phyloP scores from a whole-genome alignment of 73 alveolate species.

The Paramecium tetraurelia region DNA sequence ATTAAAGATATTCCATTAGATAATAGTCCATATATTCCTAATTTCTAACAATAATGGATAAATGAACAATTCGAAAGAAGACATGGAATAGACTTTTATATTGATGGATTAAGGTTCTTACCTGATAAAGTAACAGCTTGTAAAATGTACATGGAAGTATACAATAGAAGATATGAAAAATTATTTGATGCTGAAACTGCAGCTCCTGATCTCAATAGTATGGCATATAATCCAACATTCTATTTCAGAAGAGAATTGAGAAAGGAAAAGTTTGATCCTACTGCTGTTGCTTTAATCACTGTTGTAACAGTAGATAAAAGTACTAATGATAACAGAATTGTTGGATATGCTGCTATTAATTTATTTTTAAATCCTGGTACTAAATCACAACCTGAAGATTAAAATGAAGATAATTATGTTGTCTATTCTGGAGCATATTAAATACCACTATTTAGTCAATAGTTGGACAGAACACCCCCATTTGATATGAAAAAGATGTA shows the following conservation, averaged over 20 bases:
- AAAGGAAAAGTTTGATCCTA: slow-evolving; percentile 73
- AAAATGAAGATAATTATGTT: slow-evolving; percentile 66
- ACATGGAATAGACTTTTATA: slow-evolving; percentile 86
- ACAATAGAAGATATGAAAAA: slow-evolving; percentile 61
- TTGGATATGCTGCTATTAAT: slow-evolving; percentile 84
- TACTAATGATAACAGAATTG: slow-evolving; percentile 71
- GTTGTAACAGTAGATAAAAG: slow-evolving; percentile 76
- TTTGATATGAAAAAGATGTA: slow-evolving; percentile 70
- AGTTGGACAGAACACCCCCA: slow-evolving; percentile 73
- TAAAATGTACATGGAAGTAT: slow-evolving; percentile 65
- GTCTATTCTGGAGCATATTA: slow-evolving; percentile 77
- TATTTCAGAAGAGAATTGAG: slow-evolving; percentile 83
- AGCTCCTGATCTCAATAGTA: slow-evolving; percentile 69
- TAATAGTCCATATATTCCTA: slow-evolving; percentile 62
- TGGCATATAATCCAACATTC: slow-evolving; percentile 66
- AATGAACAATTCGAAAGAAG: slow-evolving; percentile 72
- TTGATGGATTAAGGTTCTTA: slow-evolving; percentile 82
- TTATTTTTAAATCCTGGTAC: slow-evolving; percentile 72
- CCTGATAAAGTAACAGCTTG: slow-evolving; percentile 86
- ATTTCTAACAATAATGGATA: slow-evolving; percentile 61
- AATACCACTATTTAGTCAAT: slow-evolving; percentile 72
- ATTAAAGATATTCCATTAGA: slow-evolving; percentile 36
- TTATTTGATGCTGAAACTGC: slow-evolving; percentile 69
- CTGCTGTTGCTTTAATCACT: slow-evolving; percentile 72
- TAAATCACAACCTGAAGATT: slow-evolving; percentile 66